Evolutionary conservation across 208 protist species (phyloP), one percentile per base, ranked within the genome.

Genomic region (Leptomonas pyrrhocoris): DNA sequence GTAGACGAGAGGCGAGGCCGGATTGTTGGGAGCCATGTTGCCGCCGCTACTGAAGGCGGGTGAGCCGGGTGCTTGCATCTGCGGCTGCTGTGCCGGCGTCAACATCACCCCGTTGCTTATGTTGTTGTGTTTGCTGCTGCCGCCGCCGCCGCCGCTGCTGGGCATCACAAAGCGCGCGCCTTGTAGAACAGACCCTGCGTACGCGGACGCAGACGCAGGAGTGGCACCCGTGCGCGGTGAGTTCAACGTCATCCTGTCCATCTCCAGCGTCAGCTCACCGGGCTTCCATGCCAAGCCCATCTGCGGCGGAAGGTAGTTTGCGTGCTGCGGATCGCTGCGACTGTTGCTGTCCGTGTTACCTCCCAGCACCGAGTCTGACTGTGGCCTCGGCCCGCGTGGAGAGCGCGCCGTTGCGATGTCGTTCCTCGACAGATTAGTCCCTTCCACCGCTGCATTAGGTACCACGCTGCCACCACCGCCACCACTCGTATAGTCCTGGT

Each of bases 181-280:
- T 38, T 38, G 34, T 38, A 43, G 25, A 18, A 16, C 59, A 12
- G 21, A 27, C 18, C 45, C 59, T 9, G 59, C 18, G 45, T 53
- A 65, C 19, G 46, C 45, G 19, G 59, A 40, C 11, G 34, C 25
- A 9, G 51, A 51, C 8, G 19, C 42, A 31, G 21, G 18, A 12
- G 18, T 13, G 27, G 1, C 4, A 19, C 19, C 4, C 21, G 23
- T 11, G 11, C 50, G 63, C 51, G 63, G 63, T 5, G 69, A 63
- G 6, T 21, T 48, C 4, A 70, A 18, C 18, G 59, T 51, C 27
- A 65, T 59, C 11, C 50, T 67, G 31, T 69, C 70, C 46, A 69
- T 59, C 36, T 68, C 51, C 36, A 76, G 53, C 36, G 56, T 76
- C 27, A 76, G 50, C 12, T 66, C 70, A 16, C 70, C 62, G 23